Evolutionary conservation across 352 stramenopile species (phyloP), one percentile per base, ranked within the genome.

Genomic region (Pythium dissimile): DNA sequence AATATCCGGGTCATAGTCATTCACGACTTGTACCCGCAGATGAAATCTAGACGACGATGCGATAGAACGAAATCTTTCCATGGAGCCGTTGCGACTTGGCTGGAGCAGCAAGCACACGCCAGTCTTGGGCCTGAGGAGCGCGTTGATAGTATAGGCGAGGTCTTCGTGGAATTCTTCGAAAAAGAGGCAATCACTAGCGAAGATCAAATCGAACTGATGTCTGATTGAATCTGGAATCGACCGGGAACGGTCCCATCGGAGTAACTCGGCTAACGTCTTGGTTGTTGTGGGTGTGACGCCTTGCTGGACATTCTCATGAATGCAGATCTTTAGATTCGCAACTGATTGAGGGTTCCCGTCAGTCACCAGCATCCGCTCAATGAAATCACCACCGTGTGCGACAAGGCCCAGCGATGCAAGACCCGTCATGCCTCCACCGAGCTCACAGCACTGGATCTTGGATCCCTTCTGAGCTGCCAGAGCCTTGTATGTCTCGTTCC

Each of bases 81-180:
- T 86, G 26, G 84, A 92, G 2, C 75, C 75, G 23, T 74, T 78
- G 30, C 84, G 80, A 41, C 71, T 86, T 15, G 84, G 84, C 61
- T 94, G 84, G 31, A 94, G 50, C 18, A 94, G 67, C n/a, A 85
- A 71, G 48, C 80, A 91, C 12, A 64, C 66, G 6, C 82, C 82
- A 0, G 68, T 80, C 3, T 18, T 16, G 0, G 58, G 73, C 7
- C 62, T 57, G 31, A 92, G 42, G 7, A 94, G 65, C 47, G 61
- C 56, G n/a, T 78, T 68, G 66, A 94, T 80, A 1, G 77, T 90
- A 48, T 77, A 64, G 13, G 67, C 74, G 21, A 95, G 64, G 51
- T 95, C 85, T 41, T 80, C 61, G 63, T 95, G 83, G 63, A 93
- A 95, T 1, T 85, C 75, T 67, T 93, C 81, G 49, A 95, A 95